Conservation (phyloP, 2,329 filamentous ascomycete species). For the Grosmannia huntii region DNA sequence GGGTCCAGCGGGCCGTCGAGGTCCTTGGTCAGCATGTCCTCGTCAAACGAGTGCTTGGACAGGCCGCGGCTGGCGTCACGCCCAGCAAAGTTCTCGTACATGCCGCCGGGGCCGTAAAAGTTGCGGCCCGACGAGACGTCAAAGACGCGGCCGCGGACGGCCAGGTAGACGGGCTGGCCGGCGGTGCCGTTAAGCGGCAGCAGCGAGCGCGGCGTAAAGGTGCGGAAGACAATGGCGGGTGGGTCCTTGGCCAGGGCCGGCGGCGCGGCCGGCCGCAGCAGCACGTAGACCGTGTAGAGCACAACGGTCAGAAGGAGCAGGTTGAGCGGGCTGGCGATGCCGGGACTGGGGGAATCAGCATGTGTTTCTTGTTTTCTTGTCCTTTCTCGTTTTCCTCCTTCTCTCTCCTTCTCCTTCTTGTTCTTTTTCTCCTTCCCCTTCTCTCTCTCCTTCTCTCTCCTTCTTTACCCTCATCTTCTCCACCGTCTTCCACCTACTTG, state of each 20-base stretch:
- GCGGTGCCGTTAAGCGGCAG: conserved; percentile 71
- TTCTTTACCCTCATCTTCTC: too few species aligned
- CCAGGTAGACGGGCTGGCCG: conserved; percentile 67
- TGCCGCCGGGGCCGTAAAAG: conserved; percentile 92
- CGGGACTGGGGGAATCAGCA: conserved; percentile 18
- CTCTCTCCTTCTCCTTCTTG: too few species aligned
- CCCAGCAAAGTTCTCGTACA: conserved; percentile 93
- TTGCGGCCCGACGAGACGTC: conserved; percentile 78
- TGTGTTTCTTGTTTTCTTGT: background rate
- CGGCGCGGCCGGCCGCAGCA: conserved; percentile 36
- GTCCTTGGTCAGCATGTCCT: conserved; percentile 89
- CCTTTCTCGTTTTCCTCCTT: too few species aligned
- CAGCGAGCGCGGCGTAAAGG: conserved; percentile 68
- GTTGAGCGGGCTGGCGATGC: conserved; percentile 50
- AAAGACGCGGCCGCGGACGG: conserved; percentile 84
- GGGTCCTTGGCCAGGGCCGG: conserved; percentile 36
- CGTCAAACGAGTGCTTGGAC: conserved; percentile 84
- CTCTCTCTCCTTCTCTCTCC: background rate
- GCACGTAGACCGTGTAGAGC: conserved; percentile 44
- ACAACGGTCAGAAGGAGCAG: conserved; percentile 42
- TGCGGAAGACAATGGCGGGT: conserved; percentile 49
- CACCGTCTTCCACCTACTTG: conserved; percentile 8
- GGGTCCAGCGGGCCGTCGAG: conserved; percentile 71
- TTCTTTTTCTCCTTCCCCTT: background rate
- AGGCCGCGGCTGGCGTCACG: conserved; percentile 80